Percentiles rank a stretch among this genome's conserved stretches.
These are phyloP conservation scores for Jamesozyma spencerorum DNA, from an alignment of 805 yeast species.

Conservation along the genomic window DNA sequence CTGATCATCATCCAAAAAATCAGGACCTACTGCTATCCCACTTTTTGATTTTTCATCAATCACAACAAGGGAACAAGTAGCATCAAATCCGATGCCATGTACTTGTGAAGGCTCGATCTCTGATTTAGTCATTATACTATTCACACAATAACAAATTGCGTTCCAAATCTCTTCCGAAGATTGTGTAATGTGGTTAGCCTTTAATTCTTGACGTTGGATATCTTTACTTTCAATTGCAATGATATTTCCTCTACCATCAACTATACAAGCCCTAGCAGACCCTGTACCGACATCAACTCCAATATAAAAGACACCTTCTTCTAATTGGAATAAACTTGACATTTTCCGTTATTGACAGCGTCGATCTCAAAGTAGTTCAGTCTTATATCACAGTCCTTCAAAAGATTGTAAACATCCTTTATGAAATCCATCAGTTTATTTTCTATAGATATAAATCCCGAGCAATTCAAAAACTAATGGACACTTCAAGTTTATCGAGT, in stretches of 20 bases:
- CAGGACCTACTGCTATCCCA: conserved; percentile 89
- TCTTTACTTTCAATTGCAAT: conserved; percentile 71
- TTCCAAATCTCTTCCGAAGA: conserved; percentile 89
- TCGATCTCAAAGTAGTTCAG: conserved; percentile 8
- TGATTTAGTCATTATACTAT: conserved; percentile 62
- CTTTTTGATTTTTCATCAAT: conserved; percentile 52
- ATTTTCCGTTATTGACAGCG: conserved; percentile 3
- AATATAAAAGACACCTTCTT: conserved; percentile 34
- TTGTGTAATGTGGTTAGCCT: conserved; percentile 71
- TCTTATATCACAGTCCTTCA: too few species aligned
- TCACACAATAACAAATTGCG: conserved; percentile 74
- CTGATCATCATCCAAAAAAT: conserved; percentile 60
- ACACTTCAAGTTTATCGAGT: too few species aligned
- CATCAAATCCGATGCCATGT: conserved; percentile 90
- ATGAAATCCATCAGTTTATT: too few species aligned
- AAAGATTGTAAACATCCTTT: too few species aligned
- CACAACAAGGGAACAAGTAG: conserved; percentile 90
- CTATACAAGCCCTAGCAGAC: conserved; percentile 88
- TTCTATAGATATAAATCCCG: too few species aligned
- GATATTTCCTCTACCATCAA: conserved; percentile 75
- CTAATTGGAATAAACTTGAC: not conserved
- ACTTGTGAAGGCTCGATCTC: conserved; percentile 60
- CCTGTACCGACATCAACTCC: conserved; percentile 98
- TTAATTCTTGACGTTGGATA: conserved; percentile 65
- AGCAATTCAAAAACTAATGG: too few species aligned